Evolutionary conservation across 306 rosid species (phyloP), one percentile per base, ranked within the genome.

Genomic region (Clitoria ternatea): DNA sequence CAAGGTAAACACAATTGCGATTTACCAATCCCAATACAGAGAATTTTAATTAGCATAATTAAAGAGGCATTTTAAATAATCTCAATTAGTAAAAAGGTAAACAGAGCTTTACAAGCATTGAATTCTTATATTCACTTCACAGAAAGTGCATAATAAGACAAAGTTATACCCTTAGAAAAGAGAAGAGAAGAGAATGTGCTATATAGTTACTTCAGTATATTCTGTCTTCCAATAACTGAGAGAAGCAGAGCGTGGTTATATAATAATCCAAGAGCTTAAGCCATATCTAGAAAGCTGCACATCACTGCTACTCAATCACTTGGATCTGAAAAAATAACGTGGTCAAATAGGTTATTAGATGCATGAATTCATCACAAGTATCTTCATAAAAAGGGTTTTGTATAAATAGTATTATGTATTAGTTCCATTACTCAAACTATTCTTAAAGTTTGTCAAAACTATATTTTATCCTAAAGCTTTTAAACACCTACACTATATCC

Each of bases 301-400:
- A 40, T 42, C 64, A 40, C 82, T 66, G 79, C 65, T 44, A 52
- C 42, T 12, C 49, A 61, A 80, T 74, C 80, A 80, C 76, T 80
- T 80, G 80, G 73, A 74, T 74, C 80, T 74, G 30, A 74, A 79
- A 79, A 52, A 67, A 42, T 60, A 57, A 74, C 19, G 30, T 29
- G 15, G 7, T 5, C 32, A 32, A 62, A 30, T 62, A 33, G 45
- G 13, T 54, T 52, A 32, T 71, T 63, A 53, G 45, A 55, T 64
- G 37, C 64, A 64, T 39, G 54, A 56, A 43, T 32, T 44, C 37
- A 48, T 35, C 59, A 14, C 2, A 70, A 54, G 68, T 32, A 39
- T 71, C 20, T 24, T 43, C 27, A n/a, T 30, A 8, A n/a, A n/a
- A n/a, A n/a, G n/a, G n/a, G n/a, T n/a, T n/a, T n/a, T n/a, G n/a